Percentiles rank a stretch among this genome's conserved stretches.
These are phyloP conservation scores for Guyanaporus albipodus DNA, from an alignment of 768 basidiomycete genomes.

Conservation along the genomic window DNA sequence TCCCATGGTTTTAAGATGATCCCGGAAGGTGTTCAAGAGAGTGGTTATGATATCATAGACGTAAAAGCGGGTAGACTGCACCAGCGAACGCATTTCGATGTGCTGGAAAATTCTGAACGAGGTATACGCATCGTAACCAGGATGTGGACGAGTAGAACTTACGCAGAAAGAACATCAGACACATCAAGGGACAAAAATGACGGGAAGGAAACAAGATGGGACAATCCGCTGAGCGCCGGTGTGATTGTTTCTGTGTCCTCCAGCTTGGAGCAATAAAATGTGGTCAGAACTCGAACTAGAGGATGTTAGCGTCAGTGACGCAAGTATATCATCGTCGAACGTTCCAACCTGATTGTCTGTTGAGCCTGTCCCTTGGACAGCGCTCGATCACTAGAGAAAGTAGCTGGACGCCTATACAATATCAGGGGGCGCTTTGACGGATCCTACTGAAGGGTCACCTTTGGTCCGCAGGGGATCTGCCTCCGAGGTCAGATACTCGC, in stretches of 20 bases:
- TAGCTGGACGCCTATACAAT: constrained; percentile 69
- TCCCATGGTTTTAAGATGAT: constrained; percentile 71
- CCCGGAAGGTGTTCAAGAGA: constrained; percentile 32
- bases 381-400: constrained; percentile 66
- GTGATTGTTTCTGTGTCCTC: constrained; percentile 83
- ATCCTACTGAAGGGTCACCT: constrained; percentile 45
- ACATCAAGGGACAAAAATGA: constrained; percentile 65
- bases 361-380: constrained; percentile 61
- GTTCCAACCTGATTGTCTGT: constrained; percentile 73
- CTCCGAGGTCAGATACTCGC: constrained; percentile 84
- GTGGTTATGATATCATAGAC: constrained; percentile 82
- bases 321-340: neutral
- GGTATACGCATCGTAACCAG: neutral
- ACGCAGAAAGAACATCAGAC: constrained; percentile 54
- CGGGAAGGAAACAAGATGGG: constrained; percentile 57
- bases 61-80: constrained; percentile 75
- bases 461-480: constrained; percentile 74
- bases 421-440: neutral
- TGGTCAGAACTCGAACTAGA: constrained; percentile 74
- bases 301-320: constrained; percentile 1
- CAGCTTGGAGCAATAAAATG: constrained; percentile 83
- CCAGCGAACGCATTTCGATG: constrained; percentile 77
- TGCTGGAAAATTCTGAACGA: constrained; percentile 62
- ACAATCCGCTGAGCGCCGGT: constrained; percentile 75
- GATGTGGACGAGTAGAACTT: constrained; percentile 28